Evolutionary conservation across 208 protist genomes (phyloP).

Genomic region (Willaertia magna): DNA sequence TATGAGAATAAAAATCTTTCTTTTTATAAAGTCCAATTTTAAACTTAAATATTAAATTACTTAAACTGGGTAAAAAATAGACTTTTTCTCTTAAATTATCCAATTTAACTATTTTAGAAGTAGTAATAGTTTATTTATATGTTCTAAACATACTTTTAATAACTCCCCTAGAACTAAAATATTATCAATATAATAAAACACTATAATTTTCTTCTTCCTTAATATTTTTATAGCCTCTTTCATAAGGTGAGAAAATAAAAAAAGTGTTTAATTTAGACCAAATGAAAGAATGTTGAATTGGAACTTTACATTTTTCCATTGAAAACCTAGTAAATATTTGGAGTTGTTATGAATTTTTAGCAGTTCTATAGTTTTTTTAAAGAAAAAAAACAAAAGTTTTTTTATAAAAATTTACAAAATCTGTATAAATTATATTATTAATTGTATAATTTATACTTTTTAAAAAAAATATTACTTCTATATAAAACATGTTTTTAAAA

Average conservation of each 20-base stretch:
- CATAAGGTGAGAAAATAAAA: not conserved
- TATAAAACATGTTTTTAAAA: too few species aligned
- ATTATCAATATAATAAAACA: not conserved
- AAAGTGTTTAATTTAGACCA: not conserved
- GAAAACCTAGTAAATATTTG: not conserved
- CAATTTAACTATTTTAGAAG: not conserved
- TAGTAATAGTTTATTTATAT: not conserved
- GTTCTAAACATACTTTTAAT: not conserved
- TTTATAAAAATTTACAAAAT: too few species aligned
- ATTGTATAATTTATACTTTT: too few species aligned
- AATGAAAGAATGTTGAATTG: not conserved
- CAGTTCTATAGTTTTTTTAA: too few species aligned
- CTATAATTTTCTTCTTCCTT: not conserved
- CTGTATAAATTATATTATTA: too few species aligned
- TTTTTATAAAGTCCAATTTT: not conserved
- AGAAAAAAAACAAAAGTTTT: too few species aligned
- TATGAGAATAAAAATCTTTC: not conserved
- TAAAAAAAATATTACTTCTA: too few species aligned
- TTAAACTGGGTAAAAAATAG: not conserved
- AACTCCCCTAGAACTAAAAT: not conserved
- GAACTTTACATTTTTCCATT: not conserved
- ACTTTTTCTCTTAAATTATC: not conserved
- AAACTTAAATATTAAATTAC: not conserved
- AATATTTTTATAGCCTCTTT: not conserved
- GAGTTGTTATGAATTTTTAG: not conserved